Evolutionary conservation across 768 basidiomycete species (phyloP), one percentile per base, ranked within the genome.

Genomic region (Boletus edulis): DNA sequence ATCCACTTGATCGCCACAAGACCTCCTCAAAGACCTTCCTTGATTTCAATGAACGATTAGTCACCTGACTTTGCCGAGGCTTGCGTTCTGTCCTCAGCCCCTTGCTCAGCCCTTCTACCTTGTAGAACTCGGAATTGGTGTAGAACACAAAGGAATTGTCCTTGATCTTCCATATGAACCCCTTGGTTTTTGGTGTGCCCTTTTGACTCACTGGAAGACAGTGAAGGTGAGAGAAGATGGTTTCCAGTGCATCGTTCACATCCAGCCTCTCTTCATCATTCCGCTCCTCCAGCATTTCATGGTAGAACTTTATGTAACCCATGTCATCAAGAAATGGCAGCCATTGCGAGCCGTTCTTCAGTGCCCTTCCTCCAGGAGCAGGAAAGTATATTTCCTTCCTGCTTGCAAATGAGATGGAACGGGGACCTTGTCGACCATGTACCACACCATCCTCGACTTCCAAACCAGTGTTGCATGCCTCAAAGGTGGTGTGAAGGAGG

Each of bases 201-300:
- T 57, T 52, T 4, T 48, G 34, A 8, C 56, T 57, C 6, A n/a
- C 47, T 32, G 56, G 52, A 34, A 60, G 59, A 29, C 50, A 52
- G 9, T 60, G 59, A 0, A 60, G 35, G 2, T 60, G 20, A 0
- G 22, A 12, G 5, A 58, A 60, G 5, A 60, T 55, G 1, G 5
- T 34, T 9, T 29, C 29, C 8, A 60, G 27, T 1, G 27, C 14
- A 31, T 60, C 32, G 4, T 22, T 5, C 4, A 47, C 10, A 14
- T 17, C 3, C 5, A 47, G 9, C 12, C 3, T 6, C 6, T 44
- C 24, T 29, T 29, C 17, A 7, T 44, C 15, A 9, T 1, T 31
- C 0, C n/a, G 11, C 14, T 18, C 29, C 7, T 45, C 11, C n/a
- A 32, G 44, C 4, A 31, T 2, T 5, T 10, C 8, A 34, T 46